Conservation (phyloP, 768 basidiomycete genomes). For the Phallus indusiatus region DNA sequence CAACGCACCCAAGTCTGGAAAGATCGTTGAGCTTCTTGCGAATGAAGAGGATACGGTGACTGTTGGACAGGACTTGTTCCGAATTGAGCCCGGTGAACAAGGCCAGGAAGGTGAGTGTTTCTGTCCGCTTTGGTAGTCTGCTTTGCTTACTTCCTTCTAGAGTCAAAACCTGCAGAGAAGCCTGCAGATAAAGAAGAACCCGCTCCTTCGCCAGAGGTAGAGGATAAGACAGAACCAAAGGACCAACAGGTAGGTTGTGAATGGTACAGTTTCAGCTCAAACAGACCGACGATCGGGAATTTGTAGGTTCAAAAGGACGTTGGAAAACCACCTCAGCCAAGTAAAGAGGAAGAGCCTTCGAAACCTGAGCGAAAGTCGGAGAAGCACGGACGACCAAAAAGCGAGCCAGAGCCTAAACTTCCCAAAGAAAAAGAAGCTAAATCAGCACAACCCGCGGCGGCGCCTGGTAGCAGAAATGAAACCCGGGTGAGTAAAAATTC, state of each 20-base stretch:
- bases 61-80: conserved; percentile 91
- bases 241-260: conserved; percentile 36
- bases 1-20: conserved; percentile 84
- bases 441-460: conserved; percentile 22
- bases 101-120: conserved; percentile 28
- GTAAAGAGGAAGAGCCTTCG: conserved; percentile 27
- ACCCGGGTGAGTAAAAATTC: conserved; percentile 52
- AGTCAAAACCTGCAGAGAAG: conserved; percentile 16
- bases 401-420: conserved; percentile 22
- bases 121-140: neutral
- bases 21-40: conserved; percentile 76
- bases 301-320: conserved; percentile 11
- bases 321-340: conserved; percentile 16
- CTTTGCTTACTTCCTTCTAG: neutral
- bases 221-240: conserved; percentile 34
- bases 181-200: conserved; percentile 15
- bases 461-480: conserved; percentile 61
- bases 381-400: conserved; percentile 23
- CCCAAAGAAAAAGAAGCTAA: conserved; percentile 26
- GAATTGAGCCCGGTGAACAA: conserved; percentile 74
- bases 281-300: neutral
- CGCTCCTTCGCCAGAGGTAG: conserved; percentile 17
- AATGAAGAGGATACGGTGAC: conserved; percentile 90
- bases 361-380: conserved; percentile 27
- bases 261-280: conserved; percentile 8